Percentiles rank a stretch among this genome's conserved stretches.
Evolutionary conservation across 805 yeast species (phyloP).

Genomic region (Sugiyamaella americana): DNA sequence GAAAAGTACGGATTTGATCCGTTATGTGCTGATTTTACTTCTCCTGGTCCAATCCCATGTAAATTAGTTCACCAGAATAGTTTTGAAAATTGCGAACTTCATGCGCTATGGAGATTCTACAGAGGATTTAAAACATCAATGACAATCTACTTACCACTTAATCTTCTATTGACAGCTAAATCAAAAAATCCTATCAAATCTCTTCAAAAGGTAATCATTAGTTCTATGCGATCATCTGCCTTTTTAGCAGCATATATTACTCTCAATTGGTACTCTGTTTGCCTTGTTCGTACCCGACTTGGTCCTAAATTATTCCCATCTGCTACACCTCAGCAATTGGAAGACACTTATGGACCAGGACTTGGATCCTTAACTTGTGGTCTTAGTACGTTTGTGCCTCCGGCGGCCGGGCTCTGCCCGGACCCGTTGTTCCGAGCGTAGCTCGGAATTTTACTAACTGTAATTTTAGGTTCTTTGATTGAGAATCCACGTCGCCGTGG

Average conservation of each 20-base stretch:
- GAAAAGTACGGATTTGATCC: slow-evolving; percentile 34
- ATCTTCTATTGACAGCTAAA: slow-evolving; percentile 31
- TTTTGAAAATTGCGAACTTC: slow-evolving; percentile 39
- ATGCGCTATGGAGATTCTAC: slow-evolving; percentile 41
- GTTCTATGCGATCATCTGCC: slow-evolving; percentile 38
- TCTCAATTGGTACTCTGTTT: slow-evolving; percentile 44
- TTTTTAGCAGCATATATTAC: slow-evolving; percentile 41
- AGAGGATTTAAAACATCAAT: slow-evolving; percentile 40
- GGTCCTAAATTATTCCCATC: slow-evolving; percentile 38
- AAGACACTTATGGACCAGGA: slow-evolving; percentile 37
- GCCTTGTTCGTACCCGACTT: slow-evolving; percentile 38
- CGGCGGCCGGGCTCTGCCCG: too few relatives aligned
- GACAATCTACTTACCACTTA: slow-evolving; percentile 39
- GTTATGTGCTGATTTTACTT: slow-evolving; percentile 28
- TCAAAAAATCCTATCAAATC: slow-evolving; percentile 18
- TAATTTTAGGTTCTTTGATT: slow-evolving; percentile 24
- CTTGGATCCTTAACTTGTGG: slow-evolving; percentile 41
- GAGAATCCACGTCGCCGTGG: slow-evolving; percentile 40
- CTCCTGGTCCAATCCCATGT: slow-evolving; percentile 36
- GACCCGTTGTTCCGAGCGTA: too few relatives aligned
- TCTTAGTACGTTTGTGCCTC: slow-evolving; percentile 27
- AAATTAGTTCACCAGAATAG: slow-evolving; percentile 38
- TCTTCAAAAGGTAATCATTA: slow-evolving; percentile 20
- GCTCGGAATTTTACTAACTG: slow-evolving; percentile 9
- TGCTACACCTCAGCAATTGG: slow-evolving; percentile 34